Evolutionary conservation across 345 rosid species (phyloP).

Genomic region (Acer yangbiense): DNA sequence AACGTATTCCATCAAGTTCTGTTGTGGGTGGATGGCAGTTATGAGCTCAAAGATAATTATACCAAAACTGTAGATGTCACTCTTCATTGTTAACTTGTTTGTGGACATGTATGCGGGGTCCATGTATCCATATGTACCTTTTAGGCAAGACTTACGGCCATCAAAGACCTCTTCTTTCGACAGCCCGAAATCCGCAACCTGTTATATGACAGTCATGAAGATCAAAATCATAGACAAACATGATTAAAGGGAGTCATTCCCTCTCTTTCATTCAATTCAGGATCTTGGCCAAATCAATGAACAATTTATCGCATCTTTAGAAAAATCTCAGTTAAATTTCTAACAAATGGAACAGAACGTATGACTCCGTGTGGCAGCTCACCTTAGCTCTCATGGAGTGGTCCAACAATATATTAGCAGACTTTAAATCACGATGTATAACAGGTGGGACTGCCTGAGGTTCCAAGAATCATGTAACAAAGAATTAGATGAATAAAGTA

Average conservation of each 20-base stretch:
- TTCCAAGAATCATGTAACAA: slow-evolving; percentile 15
- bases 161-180: slow-evolving; percentile 87
- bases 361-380: slow-evolving; percentile 8
- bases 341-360: not conserved
- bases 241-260: not conserved
- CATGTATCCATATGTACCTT: slow-evolving; percentile 94
- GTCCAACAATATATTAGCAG: slow-evolving; percentile 89
- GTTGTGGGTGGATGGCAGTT: slow-evolving; percentile 92
- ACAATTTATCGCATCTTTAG: not conserved
- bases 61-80: slow-evolving; percentile 92
- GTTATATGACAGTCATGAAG: slow-evolving; percentile 6
- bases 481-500: not conserved
- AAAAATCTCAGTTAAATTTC: slow-evolving; percentile 3
- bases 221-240: not conserved
- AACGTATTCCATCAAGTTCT: slow-evolving; percentile 87
- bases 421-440: slow-evolving; percentile 93
- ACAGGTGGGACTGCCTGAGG: slow-evolving; percentile 90
- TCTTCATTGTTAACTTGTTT: slow-evolving; percentile 78
- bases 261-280: not conserved
- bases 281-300: not conserved
- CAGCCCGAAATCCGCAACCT: slow-evolving; percentile 98
- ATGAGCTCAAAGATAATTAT: slow-evolving; percentile 89
- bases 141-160: slow-evolving; percentile 71
- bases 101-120: slow-evolving; percentile 85
- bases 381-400: slow-evolving; percentile 93